These are phyloP conservation scores for Kwoniella shandongensis DNA, from an alignment of 768 basidiomycete genomes.

Conservation along the genomic window DNA sequence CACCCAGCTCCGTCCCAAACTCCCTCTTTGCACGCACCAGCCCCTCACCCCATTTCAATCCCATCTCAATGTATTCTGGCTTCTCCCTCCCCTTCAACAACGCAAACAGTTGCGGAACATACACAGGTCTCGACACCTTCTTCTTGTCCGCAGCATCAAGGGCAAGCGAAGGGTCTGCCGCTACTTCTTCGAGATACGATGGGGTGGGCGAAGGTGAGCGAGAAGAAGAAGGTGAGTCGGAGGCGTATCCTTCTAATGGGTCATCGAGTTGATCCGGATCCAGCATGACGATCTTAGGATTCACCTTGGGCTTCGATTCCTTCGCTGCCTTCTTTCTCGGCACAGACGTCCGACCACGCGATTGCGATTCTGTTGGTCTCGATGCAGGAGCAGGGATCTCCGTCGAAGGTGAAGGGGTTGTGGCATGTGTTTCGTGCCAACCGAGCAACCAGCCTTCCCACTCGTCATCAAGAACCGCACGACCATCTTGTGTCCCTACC, in stretches of 20 bases:
- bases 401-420: background rate
- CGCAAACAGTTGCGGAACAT: constrained; percentile 77
- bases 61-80: constrained; percentile 77
- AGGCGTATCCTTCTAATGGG: constrained; percentile 73
- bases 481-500: constrained; percentile 29
- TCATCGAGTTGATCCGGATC: constrained; percentile 77
- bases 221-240: constrained; percentile 61
- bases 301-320: constrained; percentile 9
- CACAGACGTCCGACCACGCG: constrained; percentile 5
- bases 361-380: background rate
- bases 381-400: background rate
- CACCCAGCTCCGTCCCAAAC: constrained; percentile 87
- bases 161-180: constrained; percentile 77
- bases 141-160: constrained; percentile 61
- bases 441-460: constrained; percentile 40
- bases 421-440: constrained; percentile 27
- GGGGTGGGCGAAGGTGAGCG: constrained; percentile 78
- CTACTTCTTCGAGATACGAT: constrained; percentile 76
- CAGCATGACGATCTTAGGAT: constrained; percentile 44
- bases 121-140: constrained; percentile 79
- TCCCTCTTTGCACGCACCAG: constrained; percentile 77
- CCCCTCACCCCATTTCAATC: constrained; percentile 72
- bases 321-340: background rate
- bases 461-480: constrained; percentile 23
- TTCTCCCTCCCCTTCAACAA: constrained; percentile 68